Evolutionary conservation across 495 filamentous ascomycete genomes (phyloP).

Genomic region (Xylaria flabelliformis): DNA sequence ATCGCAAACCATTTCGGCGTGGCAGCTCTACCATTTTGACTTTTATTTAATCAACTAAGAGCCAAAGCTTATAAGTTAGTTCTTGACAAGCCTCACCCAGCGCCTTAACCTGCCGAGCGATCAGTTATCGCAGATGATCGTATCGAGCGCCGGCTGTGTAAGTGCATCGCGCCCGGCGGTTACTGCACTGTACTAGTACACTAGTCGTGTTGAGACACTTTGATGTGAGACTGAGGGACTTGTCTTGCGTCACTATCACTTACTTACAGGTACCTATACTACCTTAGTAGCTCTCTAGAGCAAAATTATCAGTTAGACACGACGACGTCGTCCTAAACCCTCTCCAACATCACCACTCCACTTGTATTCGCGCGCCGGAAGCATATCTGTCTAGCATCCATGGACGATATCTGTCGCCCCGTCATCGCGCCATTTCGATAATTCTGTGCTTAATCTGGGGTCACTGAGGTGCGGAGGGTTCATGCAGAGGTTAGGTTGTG

Average conservation of each 20-base stretch:
- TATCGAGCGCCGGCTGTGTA: not conserved
- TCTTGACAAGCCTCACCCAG: not conserved
- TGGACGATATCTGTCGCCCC: conserved; percentile 12
- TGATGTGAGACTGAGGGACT: not conserved
- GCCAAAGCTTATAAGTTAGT: not conserved
- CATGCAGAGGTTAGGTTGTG: not conserved
- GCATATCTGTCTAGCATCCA: not conserved
- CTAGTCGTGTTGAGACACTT: not conserved
- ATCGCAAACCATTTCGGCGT: not conserved
- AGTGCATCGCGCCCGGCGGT: not conserved
- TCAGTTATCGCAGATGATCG: not conserved
- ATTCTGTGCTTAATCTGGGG: not conserved
- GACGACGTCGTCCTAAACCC: not conserved
- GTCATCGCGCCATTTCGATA: not conserved
- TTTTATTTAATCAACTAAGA: not conserved
- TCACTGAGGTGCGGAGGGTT: not conserved
- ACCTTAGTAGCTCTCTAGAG: no score
- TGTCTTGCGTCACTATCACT: conserved; percentile 11
- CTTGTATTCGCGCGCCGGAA: not conserved
- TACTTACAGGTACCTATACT: not conserved
- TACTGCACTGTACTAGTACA: not conserved
- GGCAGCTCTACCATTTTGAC: not conserved
- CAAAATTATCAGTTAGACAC: not conserved
- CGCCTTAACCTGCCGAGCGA: conserved; percentile 4
- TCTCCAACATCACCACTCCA: not conserved